Evolutionary conservation across 495 filamentous ascomycete genomes (phyloP), one percentile per base, ranked within the genome.

Genomic region (Penicillium salamii): DNA sequence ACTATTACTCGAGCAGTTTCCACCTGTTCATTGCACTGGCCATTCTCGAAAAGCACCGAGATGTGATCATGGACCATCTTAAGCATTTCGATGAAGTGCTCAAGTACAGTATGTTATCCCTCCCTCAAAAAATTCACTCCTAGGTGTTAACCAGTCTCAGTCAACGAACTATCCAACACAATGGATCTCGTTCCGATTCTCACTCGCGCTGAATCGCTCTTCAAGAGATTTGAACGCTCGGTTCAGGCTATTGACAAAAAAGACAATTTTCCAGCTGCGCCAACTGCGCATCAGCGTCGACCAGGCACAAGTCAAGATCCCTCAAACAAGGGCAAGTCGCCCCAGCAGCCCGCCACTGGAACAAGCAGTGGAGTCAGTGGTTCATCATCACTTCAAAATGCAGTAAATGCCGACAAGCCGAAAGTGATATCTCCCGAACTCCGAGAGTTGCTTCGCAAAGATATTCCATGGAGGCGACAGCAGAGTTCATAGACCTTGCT

Each of bases 21-120:
- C 95, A 97, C 62, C 74, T 98, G 2, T 97, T 98, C 62, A 80
- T 98, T 45, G 93, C 93, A 0, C 69, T 98, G 13, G 92, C 92
- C 0, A 93, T 98, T 33, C 65, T 98, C n/a, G 95, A 98, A 72
- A 93, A 90, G 65, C 95, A 98, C 65, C 74, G 93, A 19, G 82
- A 86, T 54, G 88, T 97, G 3, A 96, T 98, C 41, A 96, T 98
- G 86, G 81, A 85, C 28, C 93, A 97, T 74, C 70, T 97, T 38
- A 86, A 89, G 67, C 86, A 90, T 56, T 98, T 98, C 71, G 93
- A 98, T 57, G 95, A 97, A 65, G 91, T 98, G 21, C 69, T 98
- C 18, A 98, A 98, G 76, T 97, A 97, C 60, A 78, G 89, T 92
- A 79, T 43, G 86, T 74, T 32, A 32, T 28, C 7, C 24, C 5